Conservation (phyloP, 352 stramenopile species). For the Globisporangium perplexum region DNA sequence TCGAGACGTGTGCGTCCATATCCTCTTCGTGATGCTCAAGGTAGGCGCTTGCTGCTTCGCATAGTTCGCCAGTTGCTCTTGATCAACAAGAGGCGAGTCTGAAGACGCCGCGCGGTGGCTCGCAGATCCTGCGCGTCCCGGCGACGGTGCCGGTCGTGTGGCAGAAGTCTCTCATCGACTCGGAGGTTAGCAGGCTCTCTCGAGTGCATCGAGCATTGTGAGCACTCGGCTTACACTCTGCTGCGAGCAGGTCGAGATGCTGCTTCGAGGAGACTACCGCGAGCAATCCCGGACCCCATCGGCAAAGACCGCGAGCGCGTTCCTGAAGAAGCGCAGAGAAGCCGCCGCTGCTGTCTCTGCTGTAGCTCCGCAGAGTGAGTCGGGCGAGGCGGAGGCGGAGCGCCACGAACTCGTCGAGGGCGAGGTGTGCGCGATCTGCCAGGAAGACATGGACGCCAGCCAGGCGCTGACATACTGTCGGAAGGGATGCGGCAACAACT, state of each 20-base stretch:
- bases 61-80: too few relatives aligned
- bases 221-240: too few relatives aligned
- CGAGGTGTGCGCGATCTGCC: conserved; percentile 81
- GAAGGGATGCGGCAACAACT: conserved; percentile 76
- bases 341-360: neutral
- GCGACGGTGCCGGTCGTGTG: conserved; percentile 63
- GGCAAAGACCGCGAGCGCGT: conserved; percentile 17
- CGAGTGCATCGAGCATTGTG: neutral
- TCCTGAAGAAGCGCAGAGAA: conserved; percentile 41
- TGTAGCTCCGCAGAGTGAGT: conserved; percentile 15
- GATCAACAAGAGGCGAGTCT: too few relatives aligned
- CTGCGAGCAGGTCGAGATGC: conserved; percentile 45
- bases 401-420: conserved; percentile 61
- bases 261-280: conserved; percentile 58
- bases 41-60: conserved; percentile 10
- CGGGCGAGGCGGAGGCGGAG: conserved; percentile 21
- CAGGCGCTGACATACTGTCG: conserved; percentile 70
- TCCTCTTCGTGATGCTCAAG: conserved; percentile 87
- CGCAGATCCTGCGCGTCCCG: conserved; percentile 61
- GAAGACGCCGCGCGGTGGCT: neutral
- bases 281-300: conserved; percentile 22
- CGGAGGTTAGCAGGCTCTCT: conserved; percentile 32
- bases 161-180: conserved; percentile 84
- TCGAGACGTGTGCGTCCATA: conserved; percentile 72
- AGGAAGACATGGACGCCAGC: conserved; percentile 67